Evolutionary conservation across 2,329 filamentous ascomycete genomes (phyloP).

Genomic region (Penicillium verrucosum): DNA sequence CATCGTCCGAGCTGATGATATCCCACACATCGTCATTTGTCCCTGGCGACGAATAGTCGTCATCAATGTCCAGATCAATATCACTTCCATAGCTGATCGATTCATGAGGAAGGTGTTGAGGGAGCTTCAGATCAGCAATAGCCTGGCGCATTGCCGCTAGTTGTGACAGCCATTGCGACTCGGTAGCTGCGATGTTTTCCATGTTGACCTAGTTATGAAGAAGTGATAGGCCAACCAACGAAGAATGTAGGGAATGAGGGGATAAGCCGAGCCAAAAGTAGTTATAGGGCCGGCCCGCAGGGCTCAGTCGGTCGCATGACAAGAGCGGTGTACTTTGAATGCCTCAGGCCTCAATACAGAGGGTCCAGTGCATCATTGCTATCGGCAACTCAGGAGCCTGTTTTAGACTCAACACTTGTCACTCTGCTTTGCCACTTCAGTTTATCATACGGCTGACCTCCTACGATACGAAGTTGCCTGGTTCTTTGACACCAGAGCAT

Average conservation of each 20-base stretch:
- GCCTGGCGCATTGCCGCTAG: conserved; percentile 82
- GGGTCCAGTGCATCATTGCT: conserved; percentile 12
- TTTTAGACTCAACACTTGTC: conserved; percentile 16
- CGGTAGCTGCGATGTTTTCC: conserved; percentile 32
- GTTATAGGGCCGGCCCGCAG: conserved; percentile 12
- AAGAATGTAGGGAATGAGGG: conserved; percentile 3
- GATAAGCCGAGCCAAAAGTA: conserved; percentile 4
- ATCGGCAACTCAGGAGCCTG: conserved; percentile 8
- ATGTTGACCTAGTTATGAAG: conserved; percentile 10
- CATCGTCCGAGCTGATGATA: conserved; percentile 71
- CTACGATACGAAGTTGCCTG: not conserved
- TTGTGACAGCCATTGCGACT: conserved; percentile 78
- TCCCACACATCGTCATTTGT: conserved; percentile 86
- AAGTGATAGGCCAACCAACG: not conserved
- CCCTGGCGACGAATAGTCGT: conserved; percentile 59
- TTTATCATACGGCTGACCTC: conserved; percentile 1
- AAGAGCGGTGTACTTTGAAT: conserved; percentile 12
- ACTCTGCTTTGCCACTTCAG: conserved; percentile 2
- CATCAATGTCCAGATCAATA: conserved; percentile 57
- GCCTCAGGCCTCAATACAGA: conserved; percentile 16
- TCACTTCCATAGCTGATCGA: conserved; percentile 51
- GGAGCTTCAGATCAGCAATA: conserved; percentile 67
- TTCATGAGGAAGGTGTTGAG: conserved; percentile 47
- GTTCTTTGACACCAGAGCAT: not conserved
- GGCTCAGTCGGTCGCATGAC: conserved; percentile 12